phyloP scores from a whole-genome alignment of 768 basidiomycete species.

The Tulasnella sp. region DNA sequence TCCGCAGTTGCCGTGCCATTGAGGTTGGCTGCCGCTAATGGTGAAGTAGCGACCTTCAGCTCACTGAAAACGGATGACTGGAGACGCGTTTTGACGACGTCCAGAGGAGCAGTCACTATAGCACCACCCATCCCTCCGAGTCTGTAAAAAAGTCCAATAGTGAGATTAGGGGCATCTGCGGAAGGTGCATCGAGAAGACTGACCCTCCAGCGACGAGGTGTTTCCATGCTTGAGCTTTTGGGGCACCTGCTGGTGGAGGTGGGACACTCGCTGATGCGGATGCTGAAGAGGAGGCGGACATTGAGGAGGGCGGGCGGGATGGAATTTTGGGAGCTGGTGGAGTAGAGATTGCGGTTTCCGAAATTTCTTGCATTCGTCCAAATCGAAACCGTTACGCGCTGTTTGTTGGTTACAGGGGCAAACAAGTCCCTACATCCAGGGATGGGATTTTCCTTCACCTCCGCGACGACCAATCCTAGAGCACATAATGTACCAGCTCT shows the following conservation, averaged over 20 bases:
- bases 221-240: constrained; percentile 55
- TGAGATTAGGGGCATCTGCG: neutral
- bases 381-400: constrained; percentile 28
- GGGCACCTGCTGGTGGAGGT: neutral
- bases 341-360: neutral
- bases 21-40: constrained; percentile 41
- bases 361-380: constrained; percentile 27
- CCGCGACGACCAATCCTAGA: neutral
- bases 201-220: constrained; percentile 89
- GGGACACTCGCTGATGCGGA: neutral
- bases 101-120: constrained; percentile 94
- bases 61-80: constrained; percentile 82
- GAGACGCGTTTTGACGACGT: constrained; percentile 96
- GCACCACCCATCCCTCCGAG: constrained; percentile 98
- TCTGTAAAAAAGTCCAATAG: constrained; percentile 51
- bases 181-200: constrained; percentile 42
- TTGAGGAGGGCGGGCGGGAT: neutral
- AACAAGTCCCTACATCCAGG: neutral
- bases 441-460: constrained; percentile 12
- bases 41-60: constrained; percentile 43
- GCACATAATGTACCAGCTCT: constrained; percentile 46
- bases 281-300: neutral
- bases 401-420: constrained; percentile 20
- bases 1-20: constrained; percentile 47
- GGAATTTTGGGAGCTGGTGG: neutral